phyloP scores from a whole-genome alignment of 2,329 filamentous ascomycete species.

The Talaromyces sp. region DNA sequence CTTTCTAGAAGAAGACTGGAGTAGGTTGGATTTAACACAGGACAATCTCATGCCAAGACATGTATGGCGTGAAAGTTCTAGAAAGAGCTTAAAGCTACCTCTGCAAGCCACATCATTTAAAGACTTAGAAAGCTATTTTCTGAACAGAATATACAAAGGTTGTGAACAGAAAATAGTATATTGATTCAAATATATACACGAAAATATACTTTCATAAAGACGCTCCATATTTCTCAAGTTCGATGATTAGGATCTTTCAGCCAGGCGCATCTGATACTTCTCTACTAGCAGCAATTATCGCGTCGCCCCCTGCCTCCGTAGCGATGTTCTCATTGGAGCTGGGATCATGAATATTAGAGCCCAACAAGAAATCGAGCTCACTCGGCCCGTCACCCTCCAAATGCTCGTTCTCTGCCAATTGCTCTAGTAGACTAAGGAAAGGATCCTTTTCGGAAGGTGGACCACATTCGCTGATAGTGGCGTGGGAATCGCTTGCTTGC shows the following conservation, averaged over 20 bases:
- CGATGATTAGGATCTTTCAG: background rate
- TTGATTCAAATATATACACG: background rate
- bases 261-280: background rate
- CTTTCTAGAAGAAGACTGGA: background rate
- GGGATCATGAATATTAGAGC: slow-evolving; percentile 25
- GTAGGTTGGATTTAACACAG: background rate
- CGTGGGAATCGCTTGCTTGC: slow-evolving; percentile 36
- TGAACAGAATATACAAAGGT: too few relatives aligned
- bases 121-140: too few relatives aligned
- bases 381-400: slow-evolving; percentile 56
- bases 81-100: slow-evolving; percentile 10
- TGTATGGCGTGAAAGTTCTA: slow-evolving; percentile 10
- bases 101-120: background rate
- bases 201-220: background rate
- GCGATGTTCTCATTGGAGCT: background rate
- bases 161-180: background rate
- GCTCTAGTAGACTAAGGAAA: slow-evolving; percentile 72
- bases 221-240: background rate
- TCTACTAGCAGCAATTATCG: background rate
- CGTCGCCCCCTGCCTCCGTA: background rate
- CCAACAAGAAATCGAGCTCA: slow-evolving; percentile 73
- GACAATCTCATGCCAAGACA: slow-evolving; percentile 9
- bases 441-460: slow-evolving; percentile 67
- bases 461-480: slow-evolving; percentile 48
- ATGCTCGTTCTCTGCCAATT: slow-evolving; percentile 74